Percentiles rank a stretch among this genome's conserved stretches.
These are phyloP conservation scores for Acanthamoeba royreba DNA, from an alignment of 208 protist genomes.

Conservation along the genomic window DNA sequence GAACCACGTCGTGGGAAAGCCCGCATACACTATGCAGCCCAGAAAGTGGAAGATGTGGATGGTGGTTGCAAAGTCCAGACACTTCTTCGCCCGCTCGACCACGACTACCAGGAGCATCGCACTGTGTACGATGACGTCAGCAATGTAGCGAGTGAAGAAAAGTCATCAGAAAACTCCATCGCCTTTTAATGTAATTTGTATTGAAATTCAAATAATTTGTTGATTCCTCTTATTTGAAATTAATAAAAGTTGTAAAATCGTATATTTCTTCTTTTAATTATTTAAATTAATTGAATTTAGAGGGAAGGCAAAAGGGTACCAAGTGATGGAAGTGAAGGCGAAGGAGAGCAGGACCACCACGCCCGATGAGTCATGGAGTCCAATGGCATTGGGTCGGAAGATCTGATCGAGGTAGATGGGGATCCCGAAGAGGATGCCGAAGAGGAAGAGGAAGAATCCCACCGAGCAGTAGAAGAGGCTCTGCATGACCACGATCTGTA, in stretches of 20 bases:
- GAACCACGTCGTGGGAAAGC: background rate
- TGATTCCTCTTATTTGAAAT: too few species aligned
- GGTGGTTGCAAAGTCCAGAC: conserved; percentile 35
- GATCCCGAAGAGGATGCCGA: background rate
- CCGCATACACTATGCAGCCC: background rate
- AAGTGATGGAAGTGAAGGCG: background rate
- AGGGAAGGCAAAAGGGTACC: background rate
- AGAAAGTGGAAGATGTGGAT: conserved; percentile 12
- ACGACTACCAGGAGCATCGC: background rate
- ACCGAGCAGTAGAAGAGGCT: background rate
- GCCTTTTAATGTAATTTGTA: too few species aligned
- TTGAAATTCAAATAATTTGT: too few species aligned
- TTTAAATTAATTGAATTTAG: background rate
- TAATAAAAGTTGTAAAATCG: background rate
- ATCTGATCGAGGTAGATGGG: conserved; percentile 22
- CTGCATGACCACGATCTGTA: conserved; percentile 39
- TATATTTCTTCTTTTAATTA: too few species aligned
- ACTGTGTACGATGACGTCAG: background rate
- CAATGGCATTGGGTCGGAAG: background rate
- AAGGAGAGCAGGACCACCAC: background rate
- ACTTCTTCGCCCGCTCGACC: conserved; percentile 46
- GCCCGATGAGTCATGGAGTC: background rate
- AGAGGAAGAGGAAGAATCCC: conserved; percentile 12
- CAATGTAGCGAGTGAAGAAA: background rate
- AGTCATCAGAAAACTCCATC: too few species aligned